Conservation (phyloP, 331 rosid genomes). For the Ulmus americana region DNA sequence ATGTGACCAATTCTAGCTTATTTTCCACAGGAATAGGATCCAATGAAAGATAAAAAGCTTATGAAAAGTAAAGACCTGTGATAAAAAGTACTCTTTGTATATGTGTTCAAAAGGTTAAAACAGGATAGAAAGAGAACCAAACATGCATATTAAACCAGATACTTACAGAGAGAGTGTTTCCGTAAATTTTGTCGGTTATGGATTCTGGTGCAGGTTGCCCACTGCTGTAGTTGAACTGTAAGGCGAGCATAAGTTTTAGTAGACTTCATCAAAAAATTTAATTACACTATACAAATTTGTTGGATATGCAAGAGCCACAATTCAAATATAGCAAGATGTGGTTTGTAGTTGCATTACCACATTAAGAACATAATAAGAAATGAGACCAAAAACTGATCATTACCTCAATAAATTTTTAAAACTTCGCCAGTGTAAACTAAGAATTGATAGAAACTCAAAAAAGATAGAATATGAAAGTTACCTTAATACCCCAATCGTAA, state of each 20-base stretch:
- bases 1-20: not conserved
- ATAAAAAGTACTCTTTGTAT: not conserved
- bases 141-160: conserved; percentile 16
- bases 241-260: conserved; percentile 25
- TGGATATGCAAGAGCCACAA: conserved; percentile 1
- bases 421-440: not conserved
- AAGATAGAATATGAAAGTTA: conserved; percentile 22
- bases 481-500: conserved; percentile 99
- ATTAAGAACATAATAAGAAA: not conserved
- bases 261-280: conserved; percentile 24
- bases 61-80: not conserved
- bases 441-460: not conserved
- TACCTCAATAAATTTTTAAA: conserved; percentile 4
- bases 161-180: conserved; percentile 93
- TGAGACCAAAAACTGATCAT: not conserved
- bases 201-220: conserved; percentile 99
- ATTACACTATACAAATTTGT: conserved; percentile 1
- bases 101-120: not conserved
- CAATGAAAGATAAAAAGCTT: not conserved
- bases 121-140: conserved; percentile 4
- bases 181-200: conserved; percentile 90
- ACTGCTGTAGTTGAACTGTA: conserved; percentile 89
- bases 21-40: not conserved
- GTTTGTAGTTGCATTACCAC: not conserved
- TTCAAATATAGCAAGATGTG: not conserved